A percentile compares a stretch with the other conserved stretches of the same genome.
Conservation (phyloP, 106 monocot genomes). For the Dendrobium nobile region DNA sequence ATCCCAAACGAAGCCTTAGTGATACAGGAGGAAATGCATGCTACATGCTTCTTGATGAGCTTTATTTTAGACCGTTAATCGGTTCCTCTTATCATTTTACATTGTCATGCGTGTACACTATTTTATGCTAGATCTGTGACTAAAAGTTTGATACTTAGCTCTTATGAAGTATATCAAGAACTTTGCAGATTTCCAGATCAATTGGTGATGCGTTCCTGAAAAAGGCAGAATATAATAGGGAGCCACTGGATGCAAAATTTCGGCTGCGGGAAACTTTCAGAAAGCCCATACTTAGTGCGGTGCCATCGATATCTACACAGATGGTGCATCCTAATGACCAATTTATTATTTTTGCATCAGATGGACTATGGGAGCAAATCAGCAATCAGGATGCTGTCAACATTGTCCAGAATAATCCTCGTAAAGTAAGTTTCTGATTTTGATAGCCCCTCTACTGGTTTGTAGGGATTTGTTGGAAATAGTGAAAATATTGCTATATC, state of each 20-base stretch:
- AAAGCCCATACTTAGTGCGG: slow-evolving; percentile 25
- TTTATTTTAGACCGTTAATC: too few relatives aligned
- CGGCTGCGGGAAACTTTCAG: slow-evolving; percentile 21
- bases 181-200: slow-evolving; percentile 27
- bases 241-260: slow-evolving; percentile 27
- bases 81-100: too few relatives aligned
- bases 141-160: neutral
- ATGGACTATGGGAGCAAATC: slow-evolving; percentile 27
- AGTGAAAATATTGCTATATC: neutral
- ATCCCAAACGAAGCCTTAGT: too few relatives aligned
- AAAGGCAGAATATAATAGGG: slow-evolving; percentile 26
- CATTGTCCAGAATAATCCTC: slow-evolving; percentile 17
- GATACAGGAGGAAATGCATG: too few relatives aligned
- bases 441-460: neutral
- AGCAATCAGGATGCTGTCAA: slow-evolving; percentile 25
- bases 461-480: neutral
- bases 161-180: neutral
- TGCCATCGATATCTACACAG: slow-evolving; percentile 19
- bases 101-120: too few relatives aligned
- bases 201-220: slow-evolving; percentile 31
- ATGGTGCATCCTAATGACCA: slow-evolving; percentile 21
- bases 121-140: neutral
- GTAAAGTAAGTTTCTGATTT: slow-evolving; percentile 10
- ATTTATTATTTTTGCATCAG: slow-evolving; percentile 29
- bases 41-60: too few relatives aligned